Conservation (phyloP, 495 filamentous ascomycete species). For the Hyaloscypha hepaticicola region DNA sequence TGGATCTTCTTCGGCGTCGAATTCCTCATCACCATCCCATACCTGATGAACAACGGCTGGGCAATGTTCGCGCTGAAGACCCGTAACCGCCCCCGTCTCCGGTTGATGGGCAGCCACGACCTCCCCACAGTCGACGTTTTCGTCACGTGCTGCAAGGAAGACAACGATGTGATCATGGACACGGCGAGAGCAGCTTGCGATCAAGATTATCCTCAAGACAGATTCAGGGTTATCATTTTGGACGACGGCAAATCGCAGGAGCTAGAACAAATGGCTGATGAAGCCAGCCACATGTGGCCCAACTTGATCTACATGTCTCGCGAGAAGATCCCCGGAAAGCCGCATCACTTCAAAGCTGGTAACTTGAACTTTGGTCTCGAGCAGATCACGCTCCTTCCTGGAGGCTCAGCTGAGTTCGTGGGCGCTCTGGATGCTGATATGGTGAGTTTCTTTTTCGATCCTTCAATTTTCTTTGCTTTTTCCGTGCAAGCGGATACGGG, state of each 20-base stretch:
- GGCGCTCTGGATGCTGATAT: slow-evolving; percentile 55
- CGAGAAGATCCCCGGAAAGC: slow-evolving; percentile 44
- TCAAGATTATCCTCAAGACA: slow-evolving; percentile 49
- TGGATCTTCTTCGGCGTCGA: slow-evolving; percentile 46
- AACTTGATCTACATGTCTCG: slow-evolving; percentile 48
- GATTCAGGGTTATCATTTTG: slow-evolving; percentile 48
- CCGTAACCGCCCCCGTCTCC: slow-evolving; percentile 38
- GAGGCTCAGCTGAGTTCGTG: slow-evolving; percentile 46
- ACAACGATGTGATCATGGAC: slow-evolving; percentile 51
- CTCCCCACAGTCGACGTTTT: slow-evolving; percentile 50
- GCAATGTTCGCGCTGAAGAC: slow-evolving; percentile 44
- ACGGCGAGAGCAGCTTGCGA: slow-evolving; percentile 46
- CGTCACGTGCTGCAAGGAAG: slow-evolving; percentile 50
- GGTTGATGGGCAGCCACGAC: slow-evolving; percentile 40
- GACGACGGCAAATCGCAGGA: slow-evolving; percentile 47
- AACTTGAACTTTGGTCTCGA: slow-evolving; percentile 52
- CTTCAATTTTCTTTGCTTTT: slow-evolving; percentile 36
- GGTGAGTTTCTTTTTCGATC: slow-evolving; percentile 35
- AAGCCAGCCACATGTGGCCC: slow-evolving; percentile 27
- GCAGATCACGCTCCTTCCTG: slow-evolving; percentile 35
- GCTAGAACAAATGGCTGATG: slow-evolving; percentile 35
- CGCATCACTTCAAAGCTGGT: slow-evolving; percentile 55
- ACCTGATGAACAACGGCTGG: slow-evolving; percentile 44
- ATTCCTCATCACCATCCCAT: slow-evolving; percentile 40
- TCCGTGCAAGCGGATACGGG: slow-evolving; percentile 23